phyloP scores from a whole-genome alignment of 2,329 filamentous ascomycete species.

The Calonectria pseudoturangicola region DNA sequence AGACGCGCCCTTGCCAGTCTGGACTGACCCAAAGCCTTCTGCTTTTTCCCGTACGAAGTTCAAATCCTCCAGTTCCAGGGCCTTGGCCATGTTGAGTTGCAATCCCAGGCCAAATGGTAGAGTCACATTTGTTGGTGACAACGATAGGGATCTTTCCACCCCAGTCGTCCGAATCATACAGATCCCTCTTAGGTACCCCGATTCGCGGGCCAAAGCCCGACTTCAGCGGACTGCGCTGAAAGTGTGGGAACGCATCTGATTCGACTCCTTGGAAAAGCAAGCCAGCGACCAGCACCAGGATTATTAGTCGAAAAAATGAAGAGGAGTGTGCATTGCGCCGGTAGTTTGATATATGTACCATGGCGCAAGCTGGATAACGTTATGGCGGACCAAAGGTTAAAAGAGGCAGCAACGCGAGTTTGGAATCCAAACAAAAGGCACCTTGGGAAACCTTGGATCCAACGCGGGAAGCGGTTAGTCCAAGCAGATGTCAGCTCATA shows the following conservation, averaged over 20 bases:
- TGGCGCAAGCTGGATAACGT: slow-evolving; percentile 32
- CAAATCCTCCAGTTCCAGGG: slow-evolving; percentile 81
- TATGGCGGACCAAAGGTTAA: background rate
- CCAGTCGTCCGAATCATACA: slow-evolving; percentile 54
- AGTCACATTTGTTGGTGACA: slow-evolving; percentile 82
- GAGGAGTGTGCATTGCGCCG: slow-evolving; percentile 42
- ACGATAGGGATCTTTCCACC: slow-evolving; percentile 74
- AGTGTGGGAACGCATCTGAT: slow-evolving; percentile 41
- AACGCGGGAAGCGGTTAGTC: slow-evolving; percentile 28
- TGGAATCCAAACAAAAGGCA: slow-evolving; percentile 15
- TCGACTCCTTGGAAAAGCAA: slow-evolving; percentile 44
- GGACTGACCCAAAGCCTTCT: slow-evolving; percentile 78
- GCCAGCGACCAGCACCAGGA: slow-evolving; percentile 49
- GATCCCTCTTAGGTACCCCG: slow-evolving; percentile 46
- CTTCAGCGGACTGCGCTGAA: slow-evolving; percentile 53
- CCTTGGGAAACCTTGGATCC: slow-evolving; percentile 19
- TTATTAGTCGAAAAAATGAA: slow-evolving; percentile 46
- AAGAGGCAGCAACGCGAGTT: background rate
- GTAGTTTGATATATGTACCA: slow-evolving; percentile 42
- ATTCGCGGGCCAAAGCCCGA: slow-evolving; percentile 53
- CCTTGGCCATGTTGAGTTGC: slow-evolving; percentile 82
- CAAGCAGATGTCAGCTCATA: slow-evolving; percentile 21
- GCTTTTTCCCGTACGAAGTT: slow-evolving; percentile 75
- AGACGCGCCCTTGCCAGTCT: slow-evolving; percentile 88
- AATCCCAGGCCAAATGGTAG: slow-evolving; percentile 85